These are phyloP conservation scores for Curvularia sp. DNA, from an alignment of 2,329 filamentous ascomycete species.

Conservation along the genomic window DNA sequence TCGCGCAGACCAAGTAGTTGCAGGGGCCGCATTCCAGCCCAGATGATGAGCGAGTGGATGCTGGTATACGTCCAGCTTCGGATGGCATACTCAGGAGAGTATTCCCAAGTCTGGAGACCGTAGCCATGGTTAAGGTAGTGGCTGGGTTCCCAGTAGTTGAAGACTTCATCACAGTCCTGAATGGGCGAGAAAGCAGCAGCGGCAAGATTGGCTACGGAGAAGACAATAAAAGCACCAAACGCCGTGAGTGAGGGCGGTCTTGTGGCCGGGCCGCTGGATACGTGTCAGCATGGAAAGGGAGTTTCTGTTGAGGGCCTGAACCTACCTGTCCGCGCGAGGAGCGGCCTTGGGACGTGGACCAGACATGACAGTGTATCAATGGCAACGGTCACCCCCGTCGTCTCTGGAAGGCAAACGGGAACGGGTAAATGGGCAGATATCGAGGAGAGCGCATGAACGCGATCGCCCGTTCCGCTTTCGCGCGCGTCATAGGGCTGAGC, in stretches of 20 bases:
- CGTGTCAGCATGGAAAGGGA: conserved; percentile 2
- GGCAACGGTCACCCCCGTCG: neutral
- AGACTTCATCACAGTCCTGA: conserved; percentile 97
- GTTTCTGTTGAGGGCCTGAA: neutral
- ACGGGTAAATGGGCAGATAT: neutral
- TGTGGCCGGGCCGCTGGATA: neutral
- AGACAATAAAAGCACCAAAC: conserved; percentile 80
- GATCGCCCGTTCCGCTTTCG: conserved; percentile 12
- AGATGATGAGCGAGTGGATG: conserved; percentile 77
- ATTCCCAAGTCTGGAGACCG: conserved; percentile 97
- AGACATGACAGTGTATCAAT: conserved; percentile 10
- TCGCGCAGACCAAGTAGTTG: conserved; percentile 31
- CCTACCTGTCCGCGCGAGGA: conserved; percentile 6
- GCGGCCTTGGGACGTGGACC: conserved; percentile 8
- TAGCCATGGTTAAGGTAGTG: conserved; percentile 94
- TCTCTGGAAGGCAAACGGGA: neutral
- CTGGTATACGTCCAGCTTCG: conserved; percentile 91
- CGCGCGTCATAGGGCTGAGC: conserved; percentile 31
- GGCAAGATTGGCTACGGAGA: conserved; percentile 74
- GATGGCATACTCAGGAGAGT: conserved; percentile 92
- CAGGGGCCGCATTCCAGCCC: conserved; percentile 65
- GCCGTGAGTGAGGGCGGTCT: conserved; percentile 63
- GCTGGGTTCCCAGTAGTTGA: conserved; percentile 98
- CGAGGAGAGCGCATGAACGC: conserved; percentile 5
- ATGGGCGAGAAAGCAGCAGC: conserved; percentile 87